A percentile compares a stretch with the other conserved stretches of the same genome.
These are phyloP conservation scores for Tympanopsis confertula DNA, from an alignment of 2,329 filamentous ascomycete genomes.

Conservation along the genomic window DNA sequence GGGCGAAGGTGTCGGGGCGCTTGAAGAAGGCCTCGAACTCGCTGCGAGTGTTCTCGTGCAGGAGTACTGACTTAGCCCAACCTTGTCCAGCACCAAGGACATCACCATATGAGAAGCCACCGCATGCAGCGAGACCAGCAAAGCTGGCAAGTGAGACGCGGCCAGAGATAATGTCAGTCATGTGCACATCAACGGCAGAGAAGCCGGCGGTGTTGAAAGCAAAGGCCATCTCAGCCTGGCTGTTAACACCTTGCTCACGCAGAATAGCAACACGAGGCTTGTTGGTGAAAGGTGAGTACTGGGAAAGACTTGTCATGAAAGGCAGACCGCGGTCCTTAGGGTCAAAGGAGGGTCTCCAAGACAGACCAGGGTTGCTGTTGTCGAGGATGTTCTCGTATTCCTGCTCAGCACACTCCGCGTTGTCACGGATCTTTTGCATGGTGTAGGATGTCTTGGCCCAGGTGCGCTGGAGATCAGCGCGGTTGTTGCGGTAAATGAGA, in stretches of 20 bases:
- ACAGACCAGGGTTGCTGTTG: constrained; percentile 67
- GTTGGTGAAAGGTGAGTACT: constrained; percentile 39
- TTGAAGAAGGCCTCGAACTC: constrained; percentile 81
- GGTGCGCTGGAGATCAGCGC: constrained; percentile 68
- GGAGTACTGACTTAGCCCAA: constrained; percentile 86
- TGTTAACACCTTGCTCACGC: constrained; percentile 90
- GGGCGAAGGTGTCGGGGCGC: constrained; percentile 76
- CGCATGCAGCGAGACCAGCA: constrained; percentile 82
- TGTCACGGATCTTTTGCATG: constrained; percentile 85
- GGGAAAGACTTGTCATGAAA: constrained; percentile 45
- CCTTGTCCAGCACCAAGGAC: constrained; percentile 90
- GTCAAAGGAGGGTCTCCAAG: constrained; percentile 71
- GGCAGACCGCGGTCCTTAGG: constrained; percentile 57
- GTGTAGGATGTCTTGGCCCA: constrained; percentile 83
- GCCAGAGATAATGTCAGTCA: constrained; percentile 79
- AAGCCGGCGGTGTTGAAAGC: constrained; percentile 88
- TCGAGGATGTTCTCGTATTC: constrained; percentile 70
- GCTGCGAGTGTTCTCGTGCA: constrained; percentile 64
- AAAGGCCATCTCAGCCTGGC: constrained; percentile 95
- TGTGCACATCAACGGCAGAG: constrained; percentile 84
- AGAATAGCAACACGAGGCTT: constrained; percentile 77
- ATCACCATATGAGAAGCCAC: constrained; percentile 80
- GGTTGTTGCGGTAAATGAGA: constrained; percentile 52
- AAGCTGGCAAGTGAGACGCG: constrained; percentile 67
- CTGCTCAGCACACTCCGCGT: constrained; percentile 72